phyloP scores from a whole-genome alignment of 192 early-diverging fungal genomes.

The Podila epicladia region DNA sequence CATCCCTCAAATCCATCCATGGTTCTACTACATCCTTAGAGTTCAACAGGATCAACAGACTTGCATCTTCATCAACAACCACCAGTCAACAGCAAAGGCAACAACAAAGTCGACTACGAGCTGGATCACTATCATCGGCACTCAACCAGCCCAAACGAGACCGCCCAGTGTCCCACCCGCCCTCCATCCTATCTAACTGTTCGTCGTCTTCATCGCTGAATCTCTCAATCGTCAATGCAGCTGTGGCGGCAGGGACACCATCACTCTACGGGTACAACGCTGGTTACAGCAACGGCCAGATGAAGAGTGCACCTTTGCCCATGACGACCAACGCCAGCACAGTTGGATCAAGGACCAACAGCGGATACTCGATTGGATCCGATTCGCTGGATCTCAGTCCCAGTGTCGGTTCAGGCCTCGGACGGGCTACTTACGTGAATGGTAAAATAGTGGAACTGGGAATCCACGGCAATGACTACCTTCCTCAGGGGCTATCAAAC shows the following conservation, averaged over 20 bases:
- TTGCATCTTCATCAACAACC: slow-evolving; percentile 3
- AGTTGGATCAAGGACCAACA: slow-evolving; percentile 26
- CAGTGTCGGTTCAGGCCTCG: slow-evolving; percentile 31
- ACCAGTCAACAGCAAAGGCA: slow-evolving; percentile 5
- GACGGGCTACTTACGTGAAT: slow-evolving; percentile 41
- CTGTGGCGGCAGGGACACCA: slow-evolving; percentile 32
- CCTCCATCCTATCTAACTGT: slow-evolving; percentile 18
- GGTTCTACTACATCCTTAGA: slow-evolving; percentile 19
- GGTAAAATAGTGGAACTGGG: slow-evolving; percentile 35
- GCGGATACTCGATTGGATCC: slow-evolving; percentile 41
- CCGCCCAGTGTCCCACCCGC: slow-evolving; percentile 39
- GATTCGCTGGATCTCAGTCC: slow-evolving; percentile 22
- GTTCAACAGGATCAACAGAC: not conserved
- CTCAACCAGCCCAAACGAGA: slow-evolving; percentile 9
- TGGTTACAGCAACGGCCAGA: too few relatives aligned
- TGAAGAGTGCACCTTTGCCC: slow-evolving; percentile 28
- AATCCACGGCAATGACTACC: slow-evolving; percentile 12
- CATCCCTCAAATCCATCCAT: slow-evolving; percentile 1
- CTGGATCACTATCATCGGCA: slow-evolving; percentile 31
- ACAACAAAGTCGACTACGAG: slow-evolving; percentile 4
- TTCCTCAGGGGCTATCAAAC: not conserved
- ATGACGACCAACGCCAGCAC: slow-evolving; percentile 6
- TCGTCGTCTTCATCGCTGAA: slow-evolving; percentile 43
- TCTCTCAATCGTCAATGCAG: slow-evolving; percentile 42
- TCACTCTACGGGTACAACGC: not conserved